A percentile compares a stretch with the other conserved stretches of the same genome.
These are phyloP conservation scores for Capillidium rhysosporum DNA, from an alignment of 371 early-diverging fungal genomes.

Conservation along the genomic window DNA sequence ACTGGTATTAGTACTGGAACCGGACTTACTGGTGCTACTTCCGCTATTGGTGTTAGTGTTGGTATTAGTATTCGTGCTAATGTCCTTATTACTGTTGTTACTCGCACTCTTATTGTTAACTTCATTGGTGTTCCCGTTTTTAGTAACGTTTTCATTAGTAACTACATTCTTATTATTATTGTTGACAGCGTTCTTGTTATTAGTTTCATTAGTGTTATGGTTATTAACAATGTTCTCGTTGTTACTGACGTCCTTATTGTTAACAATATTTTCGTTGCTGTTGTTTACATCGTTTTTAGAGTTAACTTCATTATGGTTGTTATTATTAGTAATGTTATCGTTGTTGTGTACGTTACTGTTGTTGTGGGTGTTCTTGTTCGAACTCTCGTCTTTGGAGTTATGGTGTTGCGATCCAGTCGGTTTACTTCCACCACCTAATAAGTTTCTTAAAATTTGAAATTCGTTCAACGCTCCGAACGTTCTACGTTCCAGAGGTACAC, in stretches of 20 bases:
- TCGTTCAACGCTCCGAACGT: background rate
- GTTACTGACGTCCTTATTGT: constrained; percentile 6
- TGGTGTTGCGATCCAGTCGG: background rate
- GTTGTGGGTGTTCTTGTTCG: background rate
- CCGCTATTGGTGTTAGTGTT: constrained; percentile 11
- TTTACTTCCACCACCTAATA: background rate
- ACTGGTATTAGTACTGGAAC: constrained; percentile 7
- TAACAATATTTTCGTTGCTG: constrained; percentile 9
- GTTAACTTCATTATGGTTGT: constrained; percentile 4
- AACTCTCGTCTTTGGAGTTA: background rate
- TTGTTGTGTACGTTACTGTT: constrained; percentile 8
- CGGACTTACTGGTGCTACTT: constrained; percentile 6
- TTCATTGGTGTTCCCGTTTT: background rate
- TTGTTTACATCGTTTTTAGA: background rate
- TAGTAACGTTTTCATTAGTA: background rate
- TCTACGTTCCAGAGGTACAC: background rate
- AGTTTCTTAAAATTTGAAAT: background rate
- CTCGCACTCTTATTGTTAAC: background rate
- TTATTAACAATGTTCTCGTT: constrained; percentile 7
- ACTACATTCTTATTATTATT: background rate
- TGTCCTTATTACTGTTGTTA: constrained; percentile 7
- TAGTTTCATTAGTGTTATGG: constrained; percentile 12
- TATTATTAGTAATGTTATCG: constrained; percentile 1
- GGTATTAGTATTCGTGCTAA: constrained; percentile 5
- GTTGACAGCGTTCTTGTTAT: constrained; percentile 9